phyloP scores from a whole-genome alignment of 148 eudicot species.

The Vaccinium vitisidaea region DNA sequence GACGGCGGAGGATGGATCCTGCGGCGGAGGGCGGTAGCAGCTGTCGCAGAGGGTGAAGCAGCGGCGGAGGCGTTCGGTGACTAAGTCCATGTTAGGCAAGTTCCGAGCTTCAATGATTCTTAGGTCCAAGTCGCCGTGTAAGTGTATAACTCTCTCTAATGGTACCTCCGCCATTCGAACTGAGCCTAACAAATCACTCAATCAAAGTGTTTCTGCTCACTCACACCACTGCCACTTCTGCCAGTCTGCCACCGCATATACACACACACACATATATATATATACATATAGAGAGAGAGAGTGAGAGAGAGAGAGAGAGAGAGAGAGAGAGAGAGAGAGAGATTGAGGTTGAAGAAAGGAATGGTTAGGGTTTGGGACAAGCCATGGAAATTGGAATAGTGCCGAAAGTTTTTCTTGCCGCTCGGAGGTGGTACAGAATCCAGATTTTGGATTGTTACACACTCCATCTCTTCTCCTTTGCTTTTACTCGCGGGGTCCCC shows the following conservation, averaged over 20 bases:
- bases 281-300: too few species aligned
- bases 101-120: constrained; percentile 53
- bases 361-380: neutral
- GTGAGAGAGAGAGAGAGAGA: neutral
- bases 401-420: too few species aligned
- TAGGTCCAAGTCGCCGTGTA: constrained; percentile 79
- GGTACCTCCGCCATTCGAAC: constrained; percentile 38
- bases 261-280: too few species aligned
- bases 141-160: constrained; percentile 35
- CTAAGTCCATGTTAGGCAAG: constrained; percentile 82
- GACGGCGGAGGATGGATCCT: constrained; percentile 12
- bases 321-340: neutral
- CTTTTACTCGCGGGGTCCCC: too few species aligned
- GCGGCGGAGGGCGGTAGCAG: constrained; percentile 17
- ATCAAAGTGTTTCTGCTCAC: neutral
- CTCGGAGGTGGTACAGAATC: too few species aligned
- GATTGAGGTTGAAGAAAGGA: neutral
- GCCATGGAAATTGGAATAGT: too few species aligned
- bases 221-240: neutral
- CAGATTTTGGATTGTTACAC: too few species aligned
- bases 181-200: neutral
- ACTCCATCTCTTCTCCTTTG: too few species aligned
- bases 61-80: constrained; percentile 70
- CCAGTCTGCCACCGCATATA: too few species aligned
- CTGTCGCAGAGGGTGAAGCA: constrained; percentile 54